Percentiles rank a stretch among this genome's conserved stretches.
Conservation (phyloP, 108 stramenopile genomes). For the Cyclotella sp. region DNA sequence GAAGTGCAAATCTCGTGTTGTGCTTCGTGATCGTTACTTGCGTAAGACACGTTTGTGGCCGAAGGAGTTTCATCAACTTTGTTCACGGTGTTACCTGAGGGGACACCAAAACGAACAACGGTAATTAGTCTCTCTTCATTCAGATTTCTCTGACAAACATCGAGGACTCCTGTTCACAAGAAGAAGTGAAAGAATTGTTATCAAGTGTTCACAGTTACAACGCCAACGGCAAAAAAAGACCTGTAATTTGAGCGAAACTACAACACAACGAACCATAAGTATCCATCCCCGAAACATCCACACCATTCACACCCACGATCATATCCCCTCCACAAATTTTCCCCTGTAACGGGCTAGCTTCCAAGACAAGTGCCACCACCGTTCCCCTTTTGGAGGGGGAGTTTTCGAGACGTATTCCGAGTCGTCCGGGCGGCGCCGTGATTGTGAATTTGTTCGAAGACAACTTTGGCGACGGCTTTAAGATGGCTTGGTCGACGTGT, state of each 20-base stretch:
- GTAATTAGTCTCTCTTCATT: not conserved
- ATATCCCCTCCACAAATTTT: constrained; percentile 52
- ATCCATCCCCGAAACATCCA: constrained; percentile 40
- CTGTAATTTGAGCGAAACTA: not conserved
- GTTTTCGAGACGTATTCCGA: constrained; percentile 18
- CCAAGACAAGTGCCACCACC: constrained; percentile 49
- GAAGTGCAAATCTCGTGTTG: not conserved
- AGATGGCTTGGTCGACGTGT: no score
- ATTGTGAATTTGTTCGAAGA: not conserved
- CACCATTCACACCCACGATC: constrained; percentile 59
- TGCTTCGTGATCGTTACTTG: not conserved
- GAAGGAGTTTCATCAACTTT: not conserved
- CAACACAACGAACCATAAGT: not conserved
- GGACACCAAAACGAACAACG: not conserved
- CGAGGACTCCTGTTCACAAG: constrained; percentile 1
- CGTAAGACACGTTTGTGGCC: not conserved
- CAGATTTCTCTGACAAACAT: constrained; percentile 3
- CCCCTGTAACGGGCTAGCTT: constrained; percentile 63
- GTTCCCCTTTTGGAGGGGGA: constrained; percentile 19
- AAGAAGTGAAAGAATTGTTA: not conserved
- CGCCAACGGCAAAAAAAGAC: no score
- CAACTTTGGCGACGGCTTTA: not conserved
- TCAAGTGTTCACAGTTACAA: no score
- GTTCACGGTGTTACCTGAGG: not conserved
- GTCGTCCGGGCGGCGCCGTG: constrained; percentile 2